Conservation (phyloP, 495 filamentous ascomycete genomes). For the Bacidia rubella region DNA sequence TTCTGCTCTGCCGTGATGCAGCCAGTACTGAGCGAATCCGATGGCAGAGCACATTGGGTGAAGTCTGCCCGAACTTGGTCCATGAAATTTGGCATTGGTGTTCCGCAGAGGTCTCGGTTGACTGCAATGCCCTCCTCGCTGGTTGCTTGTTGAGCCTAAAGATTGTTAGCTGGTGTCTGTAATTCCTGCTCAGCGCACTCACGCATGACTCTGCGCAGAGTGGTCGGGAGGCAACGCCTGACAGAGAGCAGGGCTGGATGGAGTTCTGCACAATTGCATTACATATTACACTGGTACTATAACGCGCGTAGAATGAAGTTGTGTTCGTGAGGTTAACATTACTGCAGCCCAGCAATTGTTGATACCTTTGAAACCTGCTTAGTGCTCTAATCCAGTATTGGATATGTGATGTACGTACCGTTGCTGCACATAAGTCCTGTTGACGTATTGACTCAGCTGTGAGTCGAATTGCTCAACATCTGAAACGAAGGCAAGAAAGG, state of each 20-base stretch:
- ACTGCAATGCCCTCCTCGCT: conserved; percentile 75
- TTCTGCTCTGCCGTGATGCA: conserved; percentile 71
- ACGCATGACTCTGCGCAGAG: conserved; percentile 89
- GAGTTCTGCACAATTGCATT: conserved; percentile 93
- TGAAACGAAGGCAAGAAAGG: conserved; percentile 75
- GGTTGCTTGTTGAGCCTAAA: conserved; percentile 64
- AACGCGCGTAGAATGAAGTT: conserved; percentile 81
- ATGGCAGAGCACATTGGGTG: conserved; percentile 71
- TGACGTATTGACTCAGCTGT: conserved; percentile 58
- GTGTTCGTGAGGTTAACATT: conserved; percentile 67
- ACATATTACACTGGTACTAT: conserved; percentile 84
- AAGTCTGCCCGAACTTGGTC: conserved; percentile 84
- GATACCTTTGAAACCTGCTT: conserved; percentile 41
- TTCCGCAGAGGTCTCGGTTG: conserved; percentile 60
- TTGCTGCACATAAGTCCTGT: conserved; percentile 53
- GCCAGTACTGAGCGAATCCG: conserved; percentile 53
- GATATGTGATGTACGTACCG: no score
- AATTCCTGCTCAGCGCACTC: conserved; percentile 25
- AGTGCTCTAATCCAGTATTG: background rate
- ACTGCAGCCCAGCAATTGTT: conserved; percentile 65
- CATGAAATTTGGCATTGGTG: conserved; percentile 46
- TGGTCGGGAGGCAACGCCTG: conserved; percentile 48
- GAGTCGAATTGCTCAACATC: conserved; percentile 65
- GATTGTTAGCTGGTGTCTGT: conserved; percentile 18
- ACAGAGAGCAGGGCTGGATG: conserved; percentile 52